phyloP scores from a whole-genome alignment of 2,329 filamentous ascomycete genomes.

The Aspergillus tubingensis region DNA sequence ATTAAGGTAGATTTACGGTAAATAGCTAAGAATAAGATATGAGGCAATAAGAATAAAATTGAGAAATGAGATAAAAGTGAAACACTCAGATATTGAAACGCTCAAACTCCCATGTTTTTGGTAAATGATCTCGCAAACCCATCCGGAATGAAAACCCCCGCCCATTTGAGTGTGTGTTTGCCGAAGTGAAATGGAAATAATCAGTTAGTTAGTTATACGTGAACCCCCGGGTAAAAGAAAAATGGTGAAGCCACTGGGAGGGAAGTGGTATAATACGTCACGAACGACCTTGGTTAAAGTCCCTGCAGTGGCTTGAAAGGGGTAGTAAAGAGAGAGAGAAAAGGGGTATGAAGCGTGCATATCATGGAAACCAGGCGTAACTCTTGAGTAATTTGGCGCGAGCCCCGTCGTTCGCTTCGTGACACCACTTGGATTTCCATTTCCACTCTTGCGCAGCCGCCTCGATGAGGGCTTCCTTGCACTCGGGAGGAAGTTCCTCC shows the following conservation, averaged over 20 bases:
- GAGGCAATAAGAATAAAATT: background rate
- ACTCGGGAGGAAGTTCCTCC: slow-evolving; percentile 52
- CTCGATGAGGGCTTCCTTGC: slow-evolving; percentile 70
- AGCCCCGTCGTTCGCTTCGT: slow-evolving; percentile 61
- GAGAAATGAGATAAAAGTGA: background rate
- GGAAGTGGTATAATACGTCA: no score
- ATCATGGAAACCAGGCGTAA: slow-evolving; percentile 44
- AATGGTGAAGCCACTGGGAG: background rate
- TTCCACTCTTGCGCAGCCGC: slow-evolving; percentile 64
- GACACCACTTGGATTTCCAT: slow-evolving; percentile 76
- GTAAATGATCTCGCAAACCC: slow-evolving; percentile 13
- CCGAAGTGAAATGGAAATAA: background rate
- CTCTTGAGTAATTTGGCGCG: slow-evolving; percentile 38
- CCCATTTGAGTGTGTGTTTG: slow-evolving; percentile 15
- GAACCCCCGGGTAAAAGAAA: background rate
- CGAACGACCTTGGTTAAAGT: background rate
- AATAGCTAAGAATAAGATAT: background rate
- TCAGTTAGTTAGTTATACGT: background rate
- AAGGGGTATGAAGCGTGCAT: background rate
- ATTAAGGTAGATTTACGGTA: background rate
- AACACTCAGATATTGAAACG: slow-evolving; percentile 5
- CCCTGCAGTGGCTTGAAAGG: background rate
- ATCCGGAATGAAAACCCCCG: slow-evolving; percentile 18
- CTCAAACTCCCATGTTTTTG: slow-evolving; percentile 17
- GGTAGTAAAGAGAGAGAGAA: no score